Conservation (phyloP, 2,329 filamentous ascomycete species). For the Fusarium marasasianum region DNA sequence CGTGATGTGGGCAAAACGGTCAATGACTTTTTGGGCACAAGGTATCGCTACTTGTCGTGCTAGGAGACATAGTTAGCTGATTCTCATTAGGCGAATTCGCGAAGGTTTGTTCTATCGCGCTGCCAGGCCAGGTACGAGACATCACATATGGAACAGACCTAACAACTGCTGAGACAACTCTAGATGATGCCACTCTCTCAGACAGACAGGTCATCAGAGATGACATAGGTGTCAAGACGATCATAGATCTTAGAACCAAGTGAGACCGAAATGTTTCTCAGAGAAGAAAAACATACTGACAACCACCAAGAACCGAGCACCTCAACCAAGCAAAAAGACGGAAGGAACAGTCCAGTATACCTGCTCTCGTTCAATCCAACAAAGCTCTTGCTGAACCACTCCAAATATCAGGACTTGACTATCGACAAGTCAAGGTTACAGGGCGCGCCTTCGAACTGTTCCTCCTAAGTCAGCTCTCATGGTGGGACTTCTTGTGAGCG, state of each 20-base stretch:
- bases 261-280: slow-evolving; percentile 48
- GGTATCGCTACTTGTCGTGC: slow-evolving; percentile 50
- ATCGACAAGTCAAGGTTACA: slow-evolving; percentile 77
- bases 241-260: slow-evolving; percentile 84
- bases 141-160: neutral
- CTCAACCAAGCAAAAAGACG: slow-evolving; percentile 72
- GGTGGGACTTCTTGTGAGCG: slow-evolving; percentile 69
- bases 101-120: slow-evolving; percentile 75
- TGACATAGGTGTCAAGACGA: slow-evolving; percentile 71
- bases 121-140: slow-evolving; percentile 64
- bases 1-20: slow-evolving; percentile 77
- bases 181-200: slow-evolving; percentile 74
- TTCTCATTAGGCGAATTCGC: slow-evolving; percentile 56
- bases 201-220: slow-evolving; percentile 70
- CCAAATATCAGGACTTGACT: slow-evolving; percentile 70
- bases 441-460: slow-evolving; percentile 75
- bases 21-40: slow-evolving; percentile 66
- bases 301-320: slow-evolving; percentile 71
- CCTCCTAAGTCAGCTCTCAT: slow-evolving; percentile 74
- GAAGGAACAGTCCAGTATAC: slow-evolving; percentile 55
- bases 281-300: slow-evolving; percentile 3
- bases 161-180: slow-evolving; percentile 12
- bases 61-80: neutral
- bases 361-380: slow-evolving; percentile 53
- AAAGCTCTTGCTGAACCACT: slow-evolving; percentile 62